phyloP scores from a whole-genome alignment of 768 basidiomycete genomes.

The Cystofilobasidium ferigula region DNA sequence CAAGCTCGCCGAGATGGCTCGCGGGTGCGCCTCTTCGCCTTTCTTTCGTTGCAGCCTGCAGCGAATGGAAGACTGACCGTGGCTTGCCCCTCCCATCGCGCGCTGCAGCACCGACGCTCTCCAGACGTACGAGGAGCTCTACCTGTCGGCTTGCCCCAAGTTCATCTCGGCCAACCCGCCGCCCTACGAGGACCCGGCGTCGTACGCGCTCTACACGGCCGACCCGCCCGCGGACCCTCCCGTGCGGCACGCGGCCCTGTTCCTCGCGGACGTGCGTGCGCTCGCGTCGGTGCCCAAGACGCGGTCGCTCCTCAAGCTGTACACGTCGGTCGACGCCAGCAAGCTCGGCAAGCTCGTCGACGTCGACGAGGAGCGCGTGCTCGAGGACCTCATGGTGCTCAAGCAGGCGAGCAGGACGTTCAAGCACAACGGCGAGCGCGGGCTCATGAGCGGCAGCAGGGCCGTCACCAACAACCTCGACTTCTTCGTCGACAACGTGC shows the following conservation, averaged over 20 bases:
- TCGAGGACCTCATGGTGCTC: slow-evolving; percentile 94
- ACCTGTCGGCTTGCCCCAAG: slow-evolving; percentile 87
- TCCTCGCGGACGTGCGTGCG: slow-evolving; percentile 68
- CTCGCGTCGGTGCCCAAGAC: slow-evolving; percentile 70
- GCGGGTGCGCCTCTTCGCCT: slow-evolving; percentile 50
- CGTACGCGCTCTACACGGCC: slow-evolving; percentile 46
- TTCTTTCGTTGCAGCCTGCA: not conserved
- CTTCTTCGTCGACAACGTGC: slow-evolving; percentile 85
- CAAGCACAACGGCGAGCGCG: slow-evolving; percentile 47
- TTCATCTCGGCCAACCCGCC: slow-evolving; percentile 92
- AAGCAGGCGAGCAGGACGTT: slow-evolving; percentile 76
- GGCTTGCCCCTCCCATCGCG: not conserved
- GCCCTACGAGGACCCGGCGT: slow-evolving; percentile 69
- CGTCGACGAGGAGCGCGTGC: slow-evolving; percentile 72
- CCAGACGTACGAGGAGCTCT: slow-evolving; percentile 79
- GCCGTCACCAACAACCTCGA: slow-evolving; percentile 87
- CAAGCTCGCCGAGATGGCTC: slow-evolving; percentile 71
- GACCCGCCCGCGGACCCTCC: slow-evolving; percentile 55
- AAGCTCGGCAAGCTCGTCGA: slow-evolving; percentile 89
- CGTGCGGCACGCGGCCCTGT: slow-evolving; percentile 69
- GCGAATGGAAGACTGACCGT: not conserved
- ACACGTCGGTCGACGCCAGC: slow-evolving; percentile 80
- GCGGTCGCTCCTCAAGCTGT: slow-evolving; percentile 84
- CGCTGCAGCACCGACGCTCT: slow-evolving; percentile 48
- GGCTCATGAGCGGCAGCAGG: slow-evolving; percentile 68